These are phyloP conservation scores for Centrapalus pauciflorus DNA, from an alignment of 129 eudicot genomes.

Conservation along the genomic window DNA sequence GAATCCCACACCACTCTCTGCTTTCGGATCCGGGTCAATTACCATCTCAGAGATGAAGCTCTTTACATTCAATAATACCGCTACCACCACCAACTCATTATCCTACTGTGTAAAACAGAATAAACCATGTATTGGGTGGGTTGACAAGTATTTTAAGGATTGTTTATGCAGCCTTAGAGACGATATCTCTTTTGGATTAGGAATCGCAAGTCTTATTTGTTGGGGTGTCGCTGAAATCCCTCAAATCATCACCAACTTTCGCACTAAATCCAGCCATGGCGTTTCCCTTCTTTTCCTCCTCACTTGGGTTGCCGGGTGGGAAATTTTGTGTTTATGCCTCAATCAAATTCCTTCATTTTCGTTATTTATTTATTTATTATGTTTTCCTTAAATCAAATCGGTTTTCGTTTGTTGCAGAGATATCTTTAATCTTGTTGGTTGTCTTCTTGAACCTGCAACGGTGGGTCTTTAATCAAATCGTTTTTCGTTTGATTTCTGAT, in stretches of 20 bases:
- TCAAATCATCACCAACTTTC: slow-evolving; percentile 87
- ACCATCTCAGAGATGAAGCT: slow-evolving; percentile 27
- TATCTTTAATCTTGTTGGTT: slow-evolving; percentile 80
- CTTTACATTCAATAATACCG: slow-evolving; percentile 2
- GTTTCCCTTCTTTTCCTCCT: slow-evolving; percentile 80
- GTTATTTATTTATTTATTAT: background rate
- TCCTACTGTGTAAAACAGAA: slow-evolving; percentile 62
- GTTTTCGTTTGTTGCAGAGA: slow-evolving; percentile 51
- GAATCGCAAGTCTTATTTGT: slow-evolving; percentile 59
- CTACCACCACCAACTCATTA: slow-evolving; percentile 18
- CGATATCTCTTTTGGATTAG: slow-evolving; percentile 73
- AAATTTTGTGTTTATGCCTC: slow-evolving; percentile 17
- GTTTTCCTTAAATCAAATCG: background rate
- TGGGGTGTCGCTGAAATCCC: slow-evolving; percentile 99
- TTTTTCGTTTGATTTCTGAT: background rate
- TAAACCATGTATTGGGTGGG: slow-evolving; percentile 80
- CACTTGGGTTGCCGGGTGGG: slow-evolving; percentile 83
- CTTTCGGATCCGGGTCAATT: slow-evolving; percentile 16
- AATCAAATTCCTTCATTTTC: background rate
- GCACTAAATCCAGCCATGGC: slow-evolving; percentile 90
- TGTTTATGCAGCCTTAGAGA: slow-evolving; percentile 71
- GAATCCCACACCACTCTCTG: slow-evolving; percentile 17
- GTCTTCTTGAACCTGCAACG: slow-evolving; percentile 96
- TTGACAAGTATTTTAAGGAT: slow-evolving; percentile 65
- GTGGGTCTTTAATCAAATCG: too few relatives aligned